Base-by-base conservation (phyloP, 2,329 filamentous ascomycete species). In the Domatiomyces globalis region DNA sequence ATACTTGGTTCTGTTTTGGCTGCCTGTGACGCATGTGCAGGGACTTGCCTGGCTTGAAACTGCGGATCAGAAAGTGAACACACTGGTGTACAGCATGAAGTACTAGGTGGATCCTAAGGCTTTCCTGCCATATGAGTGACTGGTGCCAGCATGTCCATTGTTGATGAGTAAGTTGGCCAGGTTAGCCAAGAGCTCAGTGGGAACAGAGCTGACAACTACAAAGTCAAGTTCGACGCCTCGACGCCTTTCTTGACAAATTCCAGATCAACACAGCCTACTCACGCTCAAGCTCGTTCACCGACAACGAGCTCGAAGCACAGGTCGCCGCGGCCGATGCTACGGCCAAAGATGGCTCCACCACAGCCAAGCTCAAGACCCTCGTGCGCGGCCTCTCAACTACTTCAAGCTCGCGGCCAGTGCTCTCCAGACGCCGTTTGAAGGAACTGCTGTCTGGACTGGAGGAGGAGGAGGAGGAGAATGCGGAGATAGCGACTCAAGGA, bases 311-410 rank as follows among this genome's bases (percentile, higher is more conserved):
- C 45, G 12, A 42, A 50, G 45, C 42, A 39, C 20, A 53, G 49
- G 43, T 55, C 54, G 50, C 53, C 51, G 19, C 51, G 46, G 46
- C 50, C 19, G 51, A 54, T 20, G 39, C 39, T 43, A 22, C 55
- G 48, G 15, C 45, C 36, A 20, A 43, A 43, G 33, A 42, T 27
- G 50, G 52, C 39, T 45, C 51, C 36, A 46, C 49, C 20, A 51
- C 52, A 18, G 29, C 57, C 19, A 51, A 66, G 65, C 70, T 94
- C 42, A 76, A 88, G 58, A 71, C 70, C 52, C 77, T 88, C 50
- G 78, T 86, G 61, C 83, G 83, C 65, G 73, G 79, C 2, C 69
- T 94, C 12, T 89, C 85, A 18, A 79, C 83, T 3, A 80, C 80
- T 1, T 79, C 83, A 0, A 78, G 80, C 2, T 79, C 81, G 4